These are phyloP conservation scores for Huntiella bhutanensis DNA, from an alignment of 2,329 filamentous ascomycete species.

Conservation along the genomic window DNA sequence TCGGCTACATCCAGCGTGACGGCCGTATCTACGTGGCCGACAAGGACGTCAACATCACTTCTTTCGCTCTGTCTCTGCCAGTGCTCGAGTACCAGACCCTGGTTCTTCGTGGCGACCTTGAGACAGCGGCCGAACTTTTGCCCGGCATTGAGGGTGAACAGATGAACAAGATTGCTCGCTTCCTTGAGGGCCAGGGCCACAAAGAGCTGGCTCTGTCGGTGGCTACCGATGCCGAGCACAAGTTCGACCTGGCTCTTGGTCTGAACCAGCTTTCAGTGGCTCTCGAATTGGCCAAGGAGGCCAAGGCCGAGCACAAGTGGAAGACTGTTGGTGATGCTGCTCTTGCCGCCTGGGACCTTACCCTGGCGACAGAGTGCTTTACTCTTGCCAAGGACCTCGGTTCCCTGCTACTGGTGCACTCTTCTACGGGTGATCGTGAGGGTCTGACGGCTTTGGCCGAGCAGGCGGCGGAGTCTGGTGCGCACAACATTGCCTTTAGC, in stretches of 20 bases:
- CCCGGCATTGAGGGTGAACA: constrained; percentile 74
- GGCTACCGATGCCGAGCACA: constrained; percentile 86
- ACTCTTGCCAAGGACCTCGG: constrained; percentile 77
- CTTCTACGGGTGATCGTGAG: constrained; percentile 59
- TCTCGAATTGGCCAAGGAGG: constrained; percentile 61
- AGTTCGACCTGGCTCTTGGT: constrained; percentile 76
- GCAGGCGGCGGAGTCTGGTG: constrained; percentile 56
- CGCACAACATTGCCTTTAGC: constrained; percentile 86
- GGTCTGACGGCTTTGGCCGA: constrained; percentile 54
- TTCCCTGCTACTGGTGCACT: constrained; percentile 72
- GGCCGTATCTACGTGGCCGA: constrained; percentile 89
- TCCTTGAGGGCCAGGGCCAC: constrained; percentile 91
- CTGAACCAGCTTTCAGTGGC: constrained; percentile 74
- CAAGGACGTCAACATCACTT: constrained; percentile 85
- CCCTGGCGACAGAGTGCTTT: constrained; percentile 83
- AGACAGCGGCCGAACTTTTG: constrained; percentile 71
- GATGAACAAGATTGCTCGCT: constrained; percentile 94
- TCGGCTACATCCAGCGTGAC: constrained; percentile 89
- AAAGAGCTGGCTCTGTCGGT: constrained; percentile 91
- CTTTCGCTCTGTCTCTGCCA: constrained; percentile 74
- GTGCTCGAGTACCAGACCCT: constrained; percentile 95
- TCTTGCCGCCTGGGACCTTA: constrained; percentile 67
- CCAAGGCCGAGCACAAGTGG: constrained; percentile 92
- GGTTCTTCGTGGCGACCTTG: constrained; percentile 83
- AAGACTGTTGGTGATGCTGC: constrained; percentile 92